These are phyloP conservation scores for Malus fusca DNA, from an alignment of 306 rosid species.

Conservation along the genomic window DNA sequence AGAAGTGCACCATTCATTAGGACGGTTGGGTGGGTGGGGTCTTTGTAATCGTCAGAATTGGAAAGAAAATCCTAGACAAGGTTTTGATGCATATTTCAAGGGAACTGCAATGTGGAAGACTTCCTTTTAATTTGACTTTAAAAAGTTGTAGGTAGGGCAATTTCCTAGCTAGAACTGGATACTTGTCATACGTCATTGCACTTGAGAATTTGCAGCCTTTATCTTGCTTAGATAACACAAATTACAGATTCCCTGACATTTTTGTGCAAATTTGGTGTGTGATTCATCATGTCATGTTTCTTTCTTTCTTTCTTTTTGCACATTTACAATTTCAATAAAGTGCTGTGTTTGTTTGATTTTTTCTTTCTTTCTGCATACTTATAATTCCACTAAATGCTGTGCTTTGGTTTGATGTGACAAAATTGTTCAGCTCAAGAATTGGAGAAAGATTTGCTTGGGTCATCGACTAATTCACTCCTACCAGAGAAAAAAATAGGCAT, in stretches of 20 bases:
- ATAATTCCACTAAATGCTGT: conserved; percentile 5
- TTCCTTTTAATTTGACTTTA: background rate
- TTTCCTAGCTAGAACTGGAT: background rate
- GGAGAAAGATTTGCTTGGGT: conserved; percentile 78
- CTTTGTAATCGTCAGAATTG: background rate
- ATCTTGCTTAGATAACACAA: background rate
- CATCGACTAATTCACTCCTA: conserved; percentile 60
- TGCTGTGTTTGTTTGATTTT: conserved; percentile 10
- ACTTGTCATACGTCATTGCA: background rate
- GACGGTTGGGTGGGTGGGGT: background rate
- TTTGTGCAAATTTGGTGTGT: background rate
- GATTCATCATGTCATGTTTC: conserved; percentile 2
- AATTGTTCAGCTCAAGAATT: conserved; percentile 84
- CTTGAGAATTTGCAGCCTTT: background rate
- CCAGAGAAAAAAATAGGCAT: conserved; percentile 67
- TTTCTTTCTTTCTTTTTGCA: background rate
- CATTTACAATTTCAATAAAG: background rate
- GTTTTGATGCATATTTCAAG: background rate
- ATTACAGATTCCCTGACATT: background rate
- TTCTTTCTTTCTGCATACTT: background rate
- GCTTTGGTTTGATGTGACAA: conserved; percentile 23
- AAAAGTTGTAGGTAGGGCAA: background rate
- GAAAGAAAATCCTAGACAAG: background rate
- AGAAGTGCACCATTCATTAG: background rate
- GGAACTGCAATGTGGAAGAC: background rate